phyloP scores from a whole-genome alignment of 1,284 basidiomycete genomes.

The Coniferiporia sulphurascens region DNA sequence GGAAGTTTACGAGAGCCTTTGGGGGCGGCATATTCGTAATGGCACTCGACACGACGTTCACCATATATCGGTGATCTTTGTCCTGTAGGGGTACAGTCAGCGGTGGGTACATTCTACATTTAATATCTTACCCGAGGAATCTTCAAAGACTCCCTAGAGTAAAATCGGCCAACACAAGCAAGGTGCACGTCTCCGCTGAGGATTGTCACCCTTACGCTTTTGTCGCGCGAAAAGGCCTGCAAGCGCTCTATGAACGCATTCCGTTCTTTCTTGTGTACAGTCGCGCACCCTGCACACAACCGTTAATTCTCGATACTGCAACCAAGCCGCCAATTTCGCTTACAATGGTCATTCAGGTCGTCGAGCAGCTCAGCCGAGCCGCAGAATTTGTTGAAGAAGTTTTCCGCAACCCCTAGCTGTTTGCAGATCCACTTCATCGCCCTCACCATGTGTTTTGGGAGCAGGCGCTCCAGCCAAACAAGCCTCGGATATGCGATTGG shows the following conservation, averaged over 20 bases:
- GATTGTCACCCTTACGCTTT: constrained; percentile 30
- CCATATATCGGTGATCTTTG: constrained; percentile 32
- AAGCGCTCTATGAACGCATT: constrained; percentile 35
- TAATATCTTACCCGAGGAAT: constrained; percentile 20
- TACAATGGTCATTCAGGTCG: constrained; percentile 33
- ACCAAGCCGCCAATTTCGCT: background rate
- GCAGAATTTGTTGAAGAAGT: constrained; percentile 28
- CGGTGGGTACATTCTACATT: background rate
- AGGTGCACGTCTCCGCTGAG: constrained; percentile 33
- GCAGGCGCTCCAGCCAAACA: constrained; percentile 24
- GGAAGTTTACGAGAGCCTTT: constrained; percentile 32
- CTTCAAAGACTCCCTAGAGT: constrained; percentile 23
- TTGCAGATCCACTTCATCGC: too few relatives aligned
- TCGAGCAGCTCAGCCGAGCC: constrained; percentile 32
- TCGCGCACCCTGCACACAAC: constrained; percentile 25
- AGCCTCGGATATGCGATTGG: constrained; percentile 27
- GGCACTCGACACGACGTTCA: constrained; percentile 31
- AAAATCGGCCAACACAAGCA: constrained; percentile 24
- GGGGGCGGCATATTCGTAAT: constrained; percentile 37
- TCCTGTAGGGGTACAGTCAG: constrained; percentile 17
- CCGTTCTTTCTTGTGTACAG: constrained; percentile 37
- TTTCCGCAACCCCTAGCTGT: constrained; percentile 3
- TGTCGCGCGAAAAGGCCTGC: constrained; percentile 26
- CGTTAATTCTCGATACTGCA: background rate
- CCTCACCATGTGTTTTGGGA: constrained; percentile 9